Conservation (phyloP, 768 basidiomycete species). For the Mycena haematopus region DNA sequence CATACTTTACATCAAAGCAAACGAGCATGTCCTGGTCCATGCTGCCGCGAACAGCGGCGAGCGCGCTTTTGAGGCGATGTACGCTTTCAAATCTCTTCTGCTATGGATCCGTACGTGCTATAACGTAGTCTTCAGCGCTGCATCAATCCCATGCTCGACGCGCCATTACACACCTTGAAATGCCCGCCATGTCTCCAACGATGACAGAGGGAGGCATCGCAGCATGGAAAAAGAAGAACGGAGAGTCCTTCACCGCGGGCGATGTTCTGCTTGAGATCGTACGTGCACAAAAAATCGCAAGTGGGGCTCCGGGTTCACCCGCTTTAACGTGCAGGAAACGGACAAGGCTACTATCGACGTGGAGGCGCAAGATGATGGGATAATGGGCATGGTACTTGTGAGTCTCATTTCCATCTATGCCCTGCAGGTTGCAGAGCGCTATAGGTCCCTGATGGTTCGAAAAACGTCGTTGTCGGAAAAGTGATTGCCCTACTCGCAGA, state of each 20-base stretch:
- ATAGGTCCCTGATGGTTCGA: constrained; percentile 78
- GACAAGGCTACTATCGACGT: constrained; percentile 98
- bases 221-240: constrained; percentile 88
- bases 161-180: constrained; percentile 78
- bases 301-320: constrained; percentile 13
- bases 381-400: constrained; percentile 93
- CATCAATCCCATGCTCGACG: constrained; percentile 56
- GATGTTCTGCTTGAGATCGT: constrained; percentile 93
- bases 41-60: constrained; percentile 11
- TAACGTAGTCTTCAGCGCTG: constrained; percentile 46
- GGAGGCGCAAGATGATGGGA: constrained; percentile 96
- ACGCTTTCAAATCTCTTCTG: background rate
- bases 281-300: constrained; percentile 37
- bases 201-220: constrained; percentile 96
- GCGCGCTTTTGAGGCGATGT: constrained; percentile 19
- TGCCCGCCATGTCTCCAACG: constrained; percentile 98
- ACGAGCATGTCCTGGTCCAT: too few relatives aligned
- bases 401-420: constrained; percentile 33
- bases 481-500: constrained; percentile 93
- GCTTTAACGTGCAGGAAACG: constrained; percentile 66
- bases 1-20: background rate
- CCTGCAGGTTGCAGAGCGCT: background rate
- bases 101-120: background rate
- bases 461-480: constrained; percentile 86
- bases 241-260: constrained; percentile 79